phyloP scores from a whole-genome alignment of 2,329 filamentous ascomycete genomes.

The Coleophoma crateriformis region DNA sequence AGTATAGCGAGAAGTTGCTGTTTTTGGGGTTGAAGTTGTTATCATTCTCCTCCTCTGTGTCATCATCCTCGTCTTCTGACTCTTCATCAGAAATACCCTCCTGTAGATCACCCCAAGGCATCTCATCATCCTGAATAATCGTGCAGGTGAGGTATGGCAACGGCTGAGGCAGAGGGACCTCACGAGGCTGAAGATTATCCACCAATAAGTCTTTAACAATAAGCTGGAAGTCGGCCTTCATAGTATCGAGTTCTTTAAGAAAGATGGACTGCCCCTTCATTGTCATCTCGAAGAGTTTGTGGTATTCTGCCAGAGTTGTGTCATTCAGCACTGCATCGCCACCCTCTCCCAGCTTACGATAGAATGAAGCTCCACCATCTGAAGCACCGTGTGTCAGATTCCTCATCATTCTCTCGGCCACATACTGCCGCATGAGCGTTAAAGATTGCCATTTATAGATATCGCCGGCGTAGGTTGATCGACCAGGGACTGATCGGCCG shows the following conservation, averaged over 20 bases:
- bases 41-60: too few species aligned
- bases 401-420: conserved; percentile 7
- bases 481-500: conserved; percentile 11
- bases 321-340: conserved; percentile 10
- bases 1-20: too few species aligned
- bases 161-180: not conserved
- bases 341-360: conserved; percentile 12
- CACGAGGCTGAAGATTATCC: not conserved
- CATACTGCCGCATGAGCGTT: conserved; percentile 17
- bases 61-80: too few species aligned
- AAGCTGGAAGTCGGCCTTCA: conserved; percentile 10
- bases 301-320: conserved; percentile 7
- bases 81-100: not conserved
- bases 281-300: conserved; percentile 14
- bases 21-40: too few species aligned
- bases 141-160: conserved; percentile 54
- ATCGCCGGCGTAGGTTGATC: conserved; percentile 19
- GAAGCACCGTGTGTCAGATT: conserved; percentile 10
- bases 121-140: conserved; percentile 50
- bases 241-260: conserved; percentile 1
- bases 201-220: conserved; percentile 12
- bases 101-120: conserved; percentile 43
- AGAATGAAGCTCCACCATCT: conserved; percentile 21
- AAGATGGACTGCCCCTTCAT: conserved; percentile 10
- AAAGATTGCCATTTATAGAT: conserved; percentile 23